phyloP scores from a whole-genome alignment of 2,329 filamentous ascomycete species.

The Sordariomycetes sp. region DNA sequence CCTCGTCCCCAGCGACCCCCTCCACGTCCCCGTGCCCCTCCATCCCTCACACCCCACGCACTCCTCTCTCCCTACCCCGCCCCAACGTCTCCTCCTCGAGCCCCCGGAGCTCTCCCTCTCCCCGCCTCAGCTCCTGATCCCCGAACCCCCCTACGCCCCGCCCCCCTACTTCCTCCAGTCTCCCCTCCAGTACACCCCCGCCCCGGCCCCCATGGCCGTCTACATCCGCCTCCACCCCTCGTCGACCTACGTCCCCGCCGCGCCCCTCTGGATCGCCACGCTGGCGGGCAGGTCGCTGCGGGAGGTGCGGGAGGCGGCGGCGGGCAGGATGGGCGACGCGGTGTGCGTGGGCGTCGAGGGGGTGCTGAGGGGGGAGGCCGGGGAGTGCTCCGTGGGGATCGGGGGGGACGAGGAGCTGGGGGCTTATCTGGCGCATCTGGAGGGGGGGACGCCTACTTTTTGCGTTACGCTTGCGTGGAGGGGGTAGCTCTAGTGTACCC shows the following conservation, averaged over 20 bases:
- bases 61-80: neutral
- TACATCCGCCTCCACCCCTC: constrained; percentile 57
- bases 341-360: constrained; percentile 51
- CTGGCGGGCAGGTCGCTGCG: constrained; percentile 42
- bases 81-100: neutral
- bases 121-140: constrained; percentile 20
- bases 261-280: constrained; percentile 53
- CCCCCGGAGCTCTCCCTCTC: constrained; percentile 16
- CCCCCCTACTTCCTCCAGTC: constrained; percentile 9
- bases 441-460: constrained; percentile 29
- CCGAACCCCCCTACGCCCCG: neutral
- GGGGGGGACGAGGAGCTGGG: constrained; percentile 59
- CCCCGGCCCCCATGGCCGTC: constrained; percentile 31
- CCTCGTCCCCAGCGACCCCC: neutral
- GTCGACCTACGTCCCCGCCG: constrained; percentile 38
- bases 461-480: constrained; percentile 23
- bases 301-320: constrained; percentile 50
- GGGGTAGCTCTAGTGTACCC: neutral
- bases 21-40: constrained; percentile 4
- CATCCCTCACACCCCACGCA: neutral
- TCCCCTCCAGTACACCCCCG: neutral
- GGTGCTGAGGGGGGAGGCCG: constrained; percentile 44
- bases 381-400: constrained; percentile 50
- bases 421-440: constrained; percentile 55
- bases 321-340: constrained; percentile 45